Conservation (phyloP, 2,329 filamentous ascomycete species). For the Colletotrichum eleusines region DNA sequence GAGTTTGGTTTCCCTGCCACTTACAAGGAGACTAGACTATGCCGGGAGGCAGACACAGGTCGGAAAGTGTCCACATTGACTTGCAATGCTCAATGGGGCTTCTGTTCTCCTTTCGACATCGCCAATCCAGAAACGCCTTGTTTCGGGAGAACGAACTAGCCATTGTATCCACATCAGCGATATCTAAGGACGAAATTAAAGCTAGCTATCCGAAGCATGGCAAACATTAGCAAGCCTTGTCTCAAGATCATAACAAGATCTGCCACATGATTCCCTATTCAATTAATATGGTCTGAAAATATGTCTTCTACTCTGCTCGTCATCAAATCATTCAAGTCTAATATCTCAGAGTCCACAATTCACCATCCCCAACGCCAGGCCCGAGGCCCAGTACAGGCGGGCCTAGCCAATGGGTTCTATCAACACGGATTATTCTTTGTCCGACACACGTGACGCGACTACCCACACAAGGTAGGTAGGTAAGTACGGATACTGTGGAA, state of each 20-base stretch:
- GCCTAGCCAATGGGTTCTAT: not conserved
- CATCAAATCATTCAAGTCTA: not conserved
- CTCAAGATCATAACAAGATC: not conserved
- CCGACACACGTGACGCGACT: slow-evolving; percentile 30
- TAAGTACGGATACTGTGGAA: not conserved
- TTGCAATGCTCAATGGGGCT: not conserved
- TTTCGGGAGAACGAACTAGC: not conserved
- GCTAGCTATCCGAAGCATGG: not conserved
- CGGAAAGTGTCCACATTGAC: not conserved
- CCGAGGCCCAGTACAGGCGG: slow-evolving; percentile 12
- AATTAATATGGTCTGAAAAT: not conserved
- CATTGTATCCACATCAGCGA: not conserved
- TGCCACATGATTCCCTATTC: no score
- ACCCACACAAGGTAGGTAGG: not conserved
- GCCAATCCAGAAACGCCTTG: no score
- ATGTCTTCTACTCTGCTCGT: no score
- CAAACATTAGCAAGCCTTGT: not conserved
- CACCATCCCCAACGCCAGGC: not conserved
- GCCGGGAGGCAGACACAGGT: not conserved
- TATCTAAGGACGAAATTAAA: not conserved
- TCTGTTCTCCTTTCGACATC: no score
- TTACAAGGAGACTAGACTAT: not conserved
- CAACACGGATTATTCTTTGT: slow-evolving; percentile 26
- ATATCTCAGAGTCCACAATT: not conserved
- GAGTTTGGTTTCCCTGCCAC: no score